Evolutionary conservation across 768 basidiomycete genomes (phyloP), one percentile per base, ranked within the genome.

Genomic region (Xanthoconium purpureum): DNA sequence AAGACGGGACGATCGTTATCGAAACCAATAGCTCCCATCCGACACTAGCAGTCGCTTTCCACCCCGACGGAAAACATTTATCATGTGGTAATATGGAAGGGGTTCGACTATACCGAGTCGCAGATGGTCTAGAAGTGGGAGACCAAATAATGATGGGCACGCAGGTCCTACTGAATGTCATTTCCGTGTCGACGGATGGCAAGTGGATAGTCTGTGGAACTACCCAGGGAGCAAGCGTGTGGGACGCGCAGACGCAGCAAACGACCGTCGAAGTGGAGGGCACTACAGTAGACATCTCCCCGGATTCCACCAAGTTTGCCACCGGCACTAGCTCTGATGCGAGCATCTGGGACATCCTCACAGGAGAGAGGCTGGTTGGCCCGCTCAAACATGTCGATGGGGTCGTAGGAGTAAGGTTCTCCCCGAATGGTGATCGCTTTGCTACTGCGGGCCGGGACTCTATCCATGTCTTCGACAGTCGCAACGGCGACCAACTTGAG

Each of bases 191-290:
- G 1, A 28, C 20, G 13, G 43, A 58, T 17, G 0, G 5, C 9
- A 51, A 36, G 14, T 57, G 47, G 54, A 28, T 57, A 8, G 57
- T 50, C 0, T 45, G 54, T 2, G 57, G 32, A 12, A 46, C 39
- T 0, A 3, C 1, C 0, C 0, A 3, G 1, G 54, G 52, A 8
- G 54, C 35, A 12, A 56, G 18, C 2, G 42, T 57, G 2, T 49
- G 54, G 57, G 42, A 57, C 3, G 42, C 1, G 1, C 3, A 38
- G 15, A 37, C 15, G 5, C 15, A 6, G 0, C 20, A 13, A 12
- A 24, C 38, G 29, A 14, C 12, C 9, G 8, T 36, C 51, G 33
- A 39, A 0, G 43, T 51, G 43, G 33, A 35, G 17, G 4, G 2
- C 18, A 3, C 0, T n/a, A 5, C 30, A 4, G 40, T 55, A 1